Base-by-base conservation (phyloP, 495 filamentous ascomycete species). In the Xylaria castorea region DNA sequence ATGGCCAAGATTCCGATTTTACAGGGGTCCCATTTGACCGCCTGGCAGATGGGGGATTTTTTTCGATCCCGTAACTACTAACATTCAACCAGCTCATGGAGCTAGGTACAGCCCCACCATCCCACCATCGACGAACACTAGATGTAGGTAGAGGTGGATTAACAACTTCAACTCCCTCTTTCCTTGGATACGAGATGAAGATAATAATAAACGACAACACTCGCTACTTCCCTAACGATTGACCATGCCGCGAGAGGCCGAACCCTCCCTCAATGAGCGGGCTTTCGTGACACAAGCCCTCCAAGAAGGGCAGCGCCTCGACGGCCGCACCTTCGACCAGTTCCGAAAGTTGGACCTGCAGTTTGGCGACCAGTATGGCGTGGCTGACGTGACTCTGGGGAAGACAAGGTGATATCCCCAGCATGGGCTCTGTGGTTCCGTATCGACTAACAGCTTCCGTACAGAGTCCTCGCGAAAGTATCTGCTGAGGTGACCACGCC, bases 341-440 rank as follows among this genome's bases (percentile, higher is more conserved):
- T 94, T 92, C 83, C 92, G 96, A 71, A 83, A 89, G 14, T 78
- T 98, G 27, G 88, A 91, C 53, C 85, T 99, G 44, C 87, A 86
- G 8, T 98, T 98, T 81, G 94, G 93, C 20, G 91, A 97, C 51
- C 93, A 97, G 77, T 93, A 96, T 85, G 96, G 96, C 65, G 90
- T 95, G 79, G 93, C 93, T 74, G 94, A 98, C 79, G 93, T 98
- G 5, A 87, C 89, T 73, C 82, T 98, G 71, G 96, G 97, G 66
- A 97, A 94, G 84, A 99, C 96, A 38, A 92, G 92, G 95, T 95
- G 81, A 55, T 76, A 63, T 2, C 3, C n/a, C 27, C 34, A 1
- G 22, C 0, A n/a, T 46, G 20, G 11, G 20, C 46, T 2, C 16
- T 9, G 6, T 42, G 25, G 16, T 1, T 0, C 25, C 18, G 34